phyloP scores from a whole-genome alignment of 352 stramenopile species.

The Thalassiosira livingstoniorum region DNA sequence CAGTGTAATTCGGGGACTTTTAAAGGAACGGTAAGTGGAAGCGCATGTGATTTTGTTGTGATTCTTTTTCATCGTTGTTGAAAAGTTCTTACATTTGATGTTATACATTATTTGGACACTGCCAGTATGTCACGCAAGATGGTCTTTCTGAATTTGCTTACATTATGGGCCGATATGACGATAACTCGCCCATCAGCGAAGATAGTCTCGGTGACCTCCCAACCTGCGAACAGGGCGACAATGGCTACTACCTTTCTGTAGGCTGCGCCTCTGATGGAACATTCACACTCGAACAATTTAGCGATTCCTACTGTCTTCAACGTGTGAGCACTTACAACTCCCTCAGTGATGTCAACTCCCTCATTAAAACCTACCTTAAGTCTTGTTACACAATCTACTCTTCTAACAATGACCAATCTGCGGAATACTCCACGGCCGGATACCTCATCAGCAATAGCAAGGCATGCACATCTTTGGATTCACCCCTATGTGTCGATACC shows the following conservation, averaged over 20 bases:
- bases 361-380: slow-evolving; percentile 67
- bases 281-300: slow-evolving; percentile 77
- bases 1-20: slow-evolving; percentile 68
- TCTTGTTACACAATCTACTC: slow-evolving; percentile 57
- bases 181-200: slow-evolving; percentile 60
- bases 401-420: slow-evolving; percentile 30
- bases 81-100: not conserved
- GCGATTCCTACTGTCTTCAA: slow-evolving; percentile 74
- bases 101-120: slow-evolving; percentile 12
- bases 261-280: slow-evolving; percentile 66
- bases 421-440: slow-evolving; percentile 53
- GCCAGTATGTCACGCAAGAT: slow-evolving; percentile 74
- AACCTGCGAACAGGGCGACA: slow-evolving; percentile 64
- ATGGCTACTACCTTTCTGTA: slow-evolving; percentile 73
- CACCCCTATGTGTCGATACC: slow-evolving; percentile 58
- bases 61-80: slow-evolving; percentile 13
- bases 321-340: slow-evolving; percentile 63
- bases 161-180: slow-evolving; percentile 66
- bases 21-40: slow-evolving; percentile 60
- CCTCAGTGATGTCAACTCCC: slow-evolving; percentile 67
- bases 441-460: slow-evolving; percentile 65
- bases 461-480: slow-evolving; percentile 69
- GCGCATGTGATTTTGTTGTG: not conserved
- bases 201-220: slow-evolving; percentile 60
- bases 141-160: slow-evolving; percentile 77